These are phyloP conservation scores for Lepidium didymum DNA, from an alignment of 345 rosid species.

Conservation along the genomic window DNA sequence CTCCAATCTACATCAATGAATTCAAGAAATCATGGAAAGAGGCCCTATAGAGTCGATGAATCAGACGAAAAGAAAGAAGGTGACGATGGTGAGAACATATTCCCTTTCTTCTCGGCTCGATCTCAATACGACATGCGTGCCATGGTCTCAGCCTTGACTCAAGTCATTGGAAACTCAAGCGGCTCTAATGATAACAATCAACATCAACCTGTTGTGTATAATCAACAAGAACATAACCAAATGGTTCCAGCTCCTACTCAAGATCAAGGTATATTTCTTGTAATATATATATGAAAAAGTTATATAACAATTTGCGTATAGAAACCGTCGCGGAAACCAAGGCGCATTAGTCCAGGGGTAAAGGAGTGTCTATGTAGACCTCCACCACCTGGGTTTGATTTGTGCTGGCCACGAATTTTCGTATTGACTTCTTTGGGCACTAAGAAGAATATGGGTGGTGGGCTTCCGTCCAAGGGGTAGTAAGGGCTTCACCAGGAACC, in stretches of 20 bases:
- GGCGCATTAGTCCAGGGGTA: no score
- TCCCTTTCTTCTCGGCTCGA: conserved; percentile 54
- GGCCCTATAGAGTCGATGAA: conserved; percentile 37
- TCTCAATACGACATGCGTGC: conserved; percentile 58
- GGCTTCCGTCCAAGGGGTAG: no score
- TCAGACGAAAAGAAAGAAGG: conserved; percentile 37
- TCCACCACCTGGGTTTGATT: no score
- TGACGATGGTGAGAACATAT: conserved; percentile 41
- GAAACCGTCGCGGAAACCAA: no score
- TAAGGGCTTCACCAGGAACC: no score
- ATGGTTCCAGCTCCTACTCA: conserved; percentile 14
- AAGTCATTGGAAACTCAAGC: conserved; percentile 47
- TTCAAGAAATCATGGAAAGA: conserved; percentile 45
- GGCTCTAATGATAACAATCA: conserved; percentile 23
- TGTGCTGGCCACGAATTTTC: no score
- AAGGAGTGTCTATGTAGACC: no score
- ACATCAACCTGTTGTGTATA: conserved; percentile 17
- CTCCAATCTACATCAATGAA: conserved; percentile 31
- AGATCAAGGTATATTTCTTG: conserved; percentile 22
- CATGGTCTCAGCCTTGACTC: conserved; percentile 67
- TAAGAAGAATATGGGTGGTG: no score
- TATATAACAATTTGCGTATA: no score
- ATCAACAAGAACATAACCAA: conserved; percentile 21
- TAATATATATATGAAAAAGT: no score
- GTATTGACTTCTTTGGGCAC: no score